A percentile compares a stretch with the other conserved stretches of the same genome.
Evolutionary conservation across 2,329 filamentous ascomycete species (phyloP).

Genomic region (Elsinoe arachidis): DNA sequence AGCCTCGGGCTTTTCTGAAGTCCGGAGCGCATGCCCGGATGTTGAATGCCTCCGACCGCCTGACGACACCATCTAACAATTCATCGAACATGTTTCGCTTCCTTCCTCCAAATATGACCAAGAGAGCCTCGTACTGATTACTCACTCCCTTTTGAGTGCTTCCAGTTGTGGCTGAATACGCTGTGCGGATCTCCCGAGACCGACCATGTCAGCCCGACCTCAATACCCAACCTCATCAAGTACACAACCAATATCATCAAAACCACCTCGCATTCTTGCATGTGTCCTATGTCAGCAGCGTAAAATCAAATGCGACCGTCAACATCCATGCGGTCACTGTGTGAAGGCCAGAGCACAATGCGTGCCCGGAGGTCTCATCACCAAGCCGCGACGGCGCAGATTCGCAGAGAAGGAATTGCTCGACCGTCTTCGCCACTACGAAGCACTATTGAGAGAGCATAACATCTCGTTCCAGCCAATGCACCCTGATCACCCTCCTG

Average conservation of each 20-base stretch:
- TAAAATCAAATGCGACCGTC: constrained; percentile 62
- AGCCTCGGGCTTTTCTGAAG: too few relatives aligned
- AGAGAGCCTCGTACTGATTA: too few relatives aligned
- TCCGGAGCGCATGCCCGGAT: too few relatives aligned
- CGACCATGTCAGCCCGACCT: not conserved
- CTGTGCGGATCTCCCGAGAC: too few relatives aligned
- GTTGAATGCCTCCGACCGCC: too few relatives aligned
- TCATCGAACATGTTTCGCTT: too few relatives aligned
- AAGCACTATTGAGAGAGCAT: constrained; percentile 55
- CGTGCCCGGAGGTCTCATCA: constrained; percentile 34
- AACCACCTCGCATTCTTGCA: constrained; percentile 36
- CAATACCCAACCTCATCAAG: not conserved
- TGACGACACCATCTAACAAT: too few relatives aligned
- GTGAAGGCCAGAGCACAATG: constrained; percentile 53
- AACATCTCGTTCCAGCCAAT: constrained; percentile 62
- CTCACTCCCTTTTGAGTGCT: too few relatives aligned
- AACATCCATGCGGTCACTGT: constrained; percentile 63
- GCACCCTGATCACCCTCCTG: constrained; percentile 26
- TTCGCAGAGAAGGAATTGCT: constrained; percentile 63
- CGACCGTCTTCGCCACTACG: constrained; percentile 61
- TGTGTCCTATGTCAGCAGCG: constrained; percentile 69
- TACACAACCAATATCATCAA: not conserved
- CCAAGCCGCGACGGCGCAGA: constrained; percentile 49
- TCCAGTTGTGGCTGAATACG: too few relatives aligned
- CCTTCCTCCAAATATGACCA: too few relatives aligned